Evolutionary conservation across 2,329 filamentous ascomycete species (phyloP).

Genomic region (Penicillium sp.): DNA sequence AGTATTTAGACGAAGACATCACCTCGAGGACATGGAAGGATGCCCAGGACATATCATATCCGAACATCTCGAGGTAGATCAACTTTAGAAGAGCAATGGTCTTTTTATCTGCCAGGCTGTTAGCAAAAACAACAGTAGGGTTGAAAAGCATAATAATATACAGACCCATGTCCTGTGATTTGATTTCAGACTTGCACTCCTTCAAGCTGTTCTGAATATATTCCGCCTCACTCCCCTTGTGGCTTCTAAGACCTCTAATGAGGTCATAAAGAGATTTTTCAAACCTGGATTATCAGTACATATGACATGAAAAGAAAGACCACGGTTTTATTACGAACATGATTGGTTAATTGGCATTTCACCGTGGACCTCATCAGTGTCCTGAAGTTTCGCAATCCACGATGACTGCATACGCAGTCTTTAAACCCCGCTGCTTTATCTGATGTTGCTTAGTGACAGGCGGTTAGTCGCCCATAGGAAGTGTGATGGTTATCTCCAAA

Average conservation of each 20-base stretch:
- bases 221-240: constrained; percentile 91
- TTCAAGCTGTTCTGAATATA: constrained; percentile 91
- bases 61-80: constrained; percentile 98
- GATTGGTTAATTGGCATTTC: not conserved
- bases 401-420: too few species aligned
- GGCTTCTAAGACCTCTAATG: constrained; percentile 89
- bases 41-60: constrained; percentile 99
- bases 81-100: constrained; percentile 93
- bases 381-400: not conserved
- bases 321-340: not conserved
- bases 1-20: constrained; percentile 93
- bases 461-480: not conserved
- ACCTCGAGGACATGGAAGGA: constrained; percentile 98
- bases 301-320: not conserved
- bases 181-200: constrained; percentile 92
- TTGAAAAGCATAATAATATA: constrained; percentile 17
- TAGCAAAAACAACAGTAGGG: constrained; percentile 8
- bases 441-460: not conserved
- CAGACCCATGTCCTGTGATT: constrained; percentile 85
- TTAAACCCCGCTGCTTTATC: not conserved
- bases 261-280: constrained; percentile 99
- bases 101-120: constrained; percentile 68
- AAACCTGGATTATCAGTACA: constrained; percentile 57
- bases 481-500: not conserved
- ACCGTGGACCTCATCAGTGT: not conserved